These are phyloP conservation scores for Colletotrichum trifolii DNA, from an alignment of 2,329 filamentous ascomycete species.

Conservation along the genomic window DNA sequence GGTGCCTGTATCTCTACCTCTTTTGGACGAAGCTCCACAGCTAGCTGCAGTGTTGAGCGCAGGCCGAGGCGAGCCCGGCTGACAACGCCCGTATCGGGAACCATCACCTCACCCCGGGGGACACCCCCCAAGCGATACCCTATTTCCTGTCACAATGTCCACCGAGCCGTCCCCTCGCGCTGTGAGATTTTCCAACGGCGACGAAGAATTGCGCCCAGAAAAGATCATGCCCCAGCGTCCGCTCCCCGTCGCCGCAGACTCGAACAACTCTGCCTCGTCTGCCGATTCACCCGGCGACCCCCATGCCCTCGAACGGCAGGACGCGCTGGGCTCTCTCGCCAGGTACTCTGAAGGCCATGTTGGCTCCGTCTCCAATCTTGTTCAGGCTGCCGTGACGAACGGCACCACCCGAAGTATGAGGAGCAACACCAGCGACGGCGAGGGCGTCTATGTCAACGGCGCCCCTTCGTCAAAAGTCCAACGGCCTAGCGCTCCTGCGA, in stretches of 20 bases:
- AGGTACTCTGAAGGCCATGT: constrained; percentile 57
- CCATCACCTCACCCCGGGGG: constrained; percentile 15
- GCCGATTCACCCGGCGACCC: constrained; percentile 57
- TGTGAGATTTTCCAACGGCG: constrained; percentile 66
- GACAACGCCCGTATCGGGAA: constrained; percentile 24
- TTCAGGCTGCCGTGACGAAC: constrained; percentile 29
- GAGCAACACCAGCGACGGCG: constrained; percentile 41
- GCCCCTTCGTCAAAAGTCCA: constrained; percentile 60
- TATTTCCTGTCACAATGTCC: constrained; percentile 32
- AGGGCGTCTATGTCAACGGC: constrained; percentile 41
- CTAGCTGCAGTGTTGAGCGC: constrained; percentile 35
- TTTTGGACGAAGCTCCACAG: constrained; percentile 33
- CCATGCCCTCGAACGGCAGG: constrained; percentile 60
- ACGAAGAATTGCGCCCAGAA: constrained; percentile 56
- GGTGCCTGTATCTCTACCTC: constrained; percentile 16
- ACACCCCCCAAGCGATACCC: constrained; percentile 14
- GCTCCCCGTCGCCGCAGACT: constrained; percentile 52
- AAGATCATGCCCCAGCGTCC: constrained; percentile 53
- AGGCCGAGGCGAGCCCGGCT: constrained; percentile 28
- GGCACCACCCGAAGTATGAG: constrained; percentile 34
- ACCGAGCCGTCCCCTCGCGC: constrained; percentile 65
- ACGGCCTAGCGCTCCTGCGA: constrained; percentile 74
- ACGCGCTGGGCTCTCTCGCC: constrained; percentile 57
- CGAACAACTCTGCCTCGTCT: constrained; percentile 60
- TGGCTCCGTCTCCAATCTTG: constrained; percentile 55